Evolutionary conservation across 1,284 basidiomycete genomes (phyloP).

Genomic region (Apiotrichum siamense): DNA sequence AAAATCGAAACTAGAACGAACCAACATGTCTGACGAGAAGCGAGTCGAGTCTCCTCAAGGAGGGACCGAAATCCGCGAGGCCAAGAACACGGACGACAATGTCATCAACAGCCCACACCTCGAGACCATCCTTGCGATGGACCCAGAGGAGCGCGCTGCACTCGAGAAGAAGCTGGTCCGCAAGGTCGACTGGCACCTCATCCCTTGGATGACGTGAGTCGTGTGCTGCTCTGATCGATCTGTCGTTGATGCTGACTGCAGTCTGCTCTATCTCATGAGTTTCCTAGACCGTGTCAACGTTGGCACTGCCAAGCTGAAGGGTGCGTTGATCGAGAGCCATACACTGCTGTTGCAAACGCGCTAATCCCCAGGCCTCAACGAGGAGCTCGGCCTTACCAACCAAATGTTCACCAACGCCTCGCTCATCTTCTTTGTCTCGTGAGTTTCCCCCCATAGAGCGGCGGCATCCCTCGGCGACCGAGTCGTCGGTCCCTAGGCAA

Average conservation of each 20-base stretch:
- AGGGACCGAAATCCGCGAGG: no score
- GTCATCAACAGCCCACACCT: no score
- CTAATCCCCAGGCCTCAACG: conserved; percentile 33
- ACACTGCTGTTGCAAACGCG: background rate
- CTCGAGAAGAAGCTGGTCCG: conserved; percentile 39
- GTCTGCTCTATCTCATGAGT: conserved; percentile 41
- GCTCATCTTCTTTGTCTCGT: conserved; percentile 40
- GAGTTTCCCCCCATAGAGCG: background rate
- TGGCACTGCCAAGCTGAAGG: conserved; percentile 43
- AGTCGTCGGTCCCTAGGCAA: no score
- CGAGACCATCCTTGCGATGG: no score
- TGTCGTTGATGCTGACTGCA: conserved; percentile 4
- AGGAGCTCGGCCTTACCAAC: conserved; percentile 43
- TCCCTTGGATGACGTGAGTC: conserved; percentile 48
- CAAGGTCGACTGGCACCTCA: conserved; percentile 43
- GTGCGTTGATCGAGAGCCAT: background rate
- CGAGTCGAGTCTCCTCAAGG: no score
- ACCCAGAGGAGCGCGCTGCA: conserved; percentile 34
- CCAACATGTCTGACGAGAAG: no score
- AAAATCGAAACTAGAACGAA: no score
- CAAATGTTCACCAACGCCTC: conserved; percentile 45
- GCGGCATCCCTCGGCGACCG: background rate
- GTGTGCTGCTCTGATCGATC: background rate
- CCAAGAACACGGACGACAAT: no score
- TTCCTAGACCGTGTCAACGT: conserved; percentile 52